Evolutionary conservation across 257 asterid species (phyloP), one percentile per base, ranked within the genome.

Genomic region (Rubia yunnanensis): DNA sequence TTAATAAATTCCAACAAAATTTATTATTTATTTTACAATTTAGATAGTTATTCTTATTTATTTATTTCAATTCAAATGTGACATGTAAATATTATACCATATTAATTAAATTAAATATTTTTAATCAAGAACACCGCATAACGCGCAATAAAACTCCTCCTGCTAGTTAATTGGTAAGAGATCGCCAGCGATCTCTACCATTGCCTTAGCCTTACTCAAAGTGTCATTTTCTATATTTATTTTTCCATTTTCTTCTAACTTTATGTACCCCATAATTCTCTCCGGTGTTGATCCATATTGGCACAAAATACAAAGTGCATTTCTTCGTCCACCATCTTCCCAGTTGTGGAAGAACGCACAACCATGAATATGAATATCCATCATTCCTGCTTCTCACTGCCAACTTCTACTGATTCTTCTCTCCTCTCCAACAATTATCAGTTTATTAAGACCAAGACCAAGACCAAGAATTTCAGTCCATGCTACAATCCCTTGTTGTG

Each of bases 401-500:
- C 30, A 1, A n/a, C n/a, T 18, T 18, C 46, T 48, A 10, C 46
- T 20, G 57, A n/a, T 30, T 28, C 44, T 39, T 63, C 38, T 2
- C 3, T 41, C 44, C 55, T 1, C n/a, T 38, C 20, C 44, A 59
- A 18, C 20, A 59, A 31, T 46, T 11, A 13, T 63, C 38, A 63
- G 8, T 64, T 30, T 48, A 35, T 27, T 7, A 27, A 27, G 32
- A 18, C 34, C 22, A 18, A 64, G 32, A 18, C 34, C 22, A 18
- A 64, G 59, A 64, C n/a, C 50, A 64, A 30, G 59, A 48, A 48
- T 34, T 64, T 64, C 2, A 27, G 26, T 14, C 28, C 68, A 44
- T 44, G 68, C 68, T 28, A 64, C 44, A 48, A 64, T 64, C 32
- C 56, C 69, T 28, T 28, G 13, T n/a, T 48, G 48, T 18, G n/a